phyloP scores from a whole-genome alignment of 1,284 basidiomycete species.

The Cryptococcus neoformans region DNA sequence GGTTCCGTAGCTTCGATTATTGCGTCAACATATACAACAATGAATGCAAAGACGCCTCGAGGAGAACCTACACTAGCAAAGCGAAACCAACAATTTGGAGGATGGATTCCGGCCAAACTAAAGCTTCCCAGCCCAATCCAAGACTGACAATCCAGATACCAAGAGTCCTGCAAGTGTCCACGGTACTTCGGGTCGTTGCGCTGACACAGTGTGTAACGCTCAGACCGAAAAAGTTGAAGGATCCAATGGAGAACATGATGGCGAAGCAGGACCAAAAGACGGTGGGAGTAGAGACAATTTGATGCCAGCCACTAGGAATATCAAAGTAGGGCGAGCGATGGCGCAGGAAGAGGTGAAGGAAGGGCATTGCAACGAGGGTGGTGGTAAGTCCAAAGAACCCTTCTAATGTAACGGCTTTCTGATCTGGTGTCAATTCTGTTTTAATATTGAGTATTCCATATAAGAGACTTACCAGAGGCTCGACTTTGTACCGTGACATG shows the following conservation, averaged over 20 bases:
- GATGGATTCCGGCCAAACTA: constrained; percentile 76
- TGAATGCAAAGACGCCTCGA: not conserved
- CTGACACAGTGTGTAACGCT: constrained; percentile 87
- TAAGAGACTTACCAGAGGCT: constrained; percentile 61
- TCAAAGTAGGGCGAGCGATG: constrained; percentile 83
- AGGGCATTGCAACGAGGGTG: constrained; percentile 44
- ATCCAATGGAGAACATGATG: constrained; percentile 78
- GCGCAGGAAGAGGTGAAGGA: constrained; percentile 55
- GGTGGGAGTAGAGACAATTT: constrained; percentile 74
- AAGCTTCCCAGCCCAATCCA: constrained; percentile 85
- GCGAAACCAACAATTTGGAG: constrained; percentile 87
- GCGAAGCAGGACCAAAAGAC: constrained; percentile 75
- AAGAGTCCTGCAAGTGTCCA: constrained; percentile 94
- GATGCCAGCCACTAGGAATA: constrained; percentile 80
- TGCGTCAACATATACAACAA: not conserved
- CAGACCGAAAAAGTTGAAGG: constrained; percentile 95
- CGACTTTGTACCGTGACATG: constrained; percentile 79
- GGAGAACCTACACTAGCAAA: constrained; percentile 66
- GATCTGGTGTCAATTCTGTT: not conserved
- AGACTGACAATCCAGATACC: constrained; percentile 75
- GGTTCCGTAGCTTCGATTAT: constrained; percentile 42
- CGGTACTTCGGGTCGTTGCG: constrained; percentile 82
- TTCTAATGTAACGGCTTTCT: constrained; percentile 86
- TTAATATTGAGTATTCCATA: too few relatives aligned
- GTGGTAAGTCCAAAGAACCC: constrained; percentile 86